Conservation (phyloP, 2,329 filamentous ascomycete species). For the Blumeria graminis region DNA sequence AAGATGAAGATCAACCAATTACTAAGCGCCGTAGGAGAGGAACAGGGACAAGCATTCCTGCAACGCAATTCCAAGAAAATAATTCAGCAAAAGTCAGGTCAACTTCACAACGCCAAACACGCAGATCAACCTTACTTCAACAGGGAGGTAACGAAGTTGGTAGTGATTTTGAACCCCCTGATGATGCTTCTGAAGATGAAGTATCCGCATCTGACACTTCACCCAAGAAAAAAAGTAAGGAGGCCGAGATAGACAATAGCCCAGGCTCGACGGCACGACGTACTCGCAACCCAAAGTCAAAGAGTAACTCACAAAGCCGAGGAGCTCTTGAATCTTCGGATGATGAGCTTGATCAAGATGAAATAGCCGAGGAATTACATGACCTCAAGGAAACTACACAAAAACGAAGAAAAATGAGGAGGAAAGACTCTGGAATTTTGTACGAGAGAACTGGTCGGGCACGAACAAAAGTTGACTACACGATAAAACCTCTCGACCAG, state of each 20-base stretch:
- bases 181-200: constrained; percentile 26
- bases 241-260: constrained; percentile 23
- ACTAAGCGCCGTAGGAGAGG: constrained; percentile 19
- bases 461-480: constrained; percentile 58
- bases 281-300: constrained; percentile 18
- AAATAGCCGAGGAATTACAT: constrained; percentile 39
- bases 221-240: constrained; percentile 17
- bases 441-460: constrained; percentile 35
- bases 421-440: constrained; percentile 31
- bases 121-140: constrained; percentile 10
- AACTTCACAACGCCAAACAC: constrained; percentile 12
- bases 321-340: constrained; percentile 25
- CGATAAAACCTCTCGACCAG: constrained; percentile 53
- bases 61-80: constrained; percentile 19
- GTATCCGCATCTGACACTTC: constrained; percentile 19
- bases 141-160: constrained; percentile 12
- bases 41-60: constrained; percentile 10
- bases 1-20: constrained; percentile 14
- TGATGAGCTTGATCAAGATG: constrained; percentile 35
- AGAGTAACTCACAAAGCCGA: constrained; percentile 22
- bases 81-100: constrained; percentile 17
- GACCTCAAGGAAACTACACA: constrained; percentile 25
- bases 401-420: constrained; percentile 20
- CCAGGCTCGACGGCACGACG: constrained; percentile 26
- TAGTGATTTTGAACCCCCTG: constrained; percentile 15